Base-by-base conservation (phyloP, 106 monocot genomes). In the Phalaenopsis equestris region DNA sequence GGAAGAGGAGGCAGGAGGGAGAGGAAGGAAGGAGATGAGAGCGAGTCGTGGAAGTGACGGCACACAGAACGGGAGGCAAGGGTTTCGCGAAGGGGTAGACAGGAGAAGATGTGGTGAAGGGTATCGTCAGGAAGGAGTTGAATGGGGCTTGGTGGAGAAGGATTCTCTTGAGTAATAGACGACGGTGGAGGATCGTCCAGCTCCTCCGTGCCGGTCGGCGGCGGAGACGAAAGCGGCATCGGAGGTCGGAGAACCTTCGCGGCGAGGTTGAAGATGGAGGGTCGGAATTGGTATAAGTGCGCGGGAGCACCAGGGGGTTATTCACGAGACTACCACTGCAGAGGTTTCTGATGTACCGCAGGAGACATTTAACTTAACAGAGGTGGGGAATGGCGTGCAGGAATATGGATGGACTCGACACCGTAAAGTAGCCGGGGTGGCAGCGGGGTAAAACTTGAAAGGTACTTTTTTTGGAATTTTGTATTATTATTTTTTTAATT, bases 71-170 rank as follows among this genome's bases (percentile, higher is more conserved):
- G 87, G 84, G 83, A 88, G 56, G 81, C 24, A 41, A 93, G 76
- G 81, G 82, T 81, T 64, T 85, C 79, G 43, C 88, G 90, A 81
- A 93, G 86, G 75, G 84, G 37, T 43, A 93, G 88, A 55, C 86
- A 83, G 80, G 82, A 65, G 81, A 93, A 67, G 41, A 93, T 86
- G 18, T 93, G 76, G 79, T 87, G 93, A 43, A 93, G 83, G 58
- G 88, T 76, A 76, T 93, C 93, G 45, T 72, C 75, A 9, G 93
- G 93, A n/a, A 93, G 90, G 21, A 64, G 55, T n/a, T 80, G 79
- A 75, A 92, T 86, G 39, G 83, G 77, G 81, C 72, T 61, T 30
- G 24, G 30, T 5, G 77, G 23, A 37, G 83, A 7, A 5, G 58
- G 57, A 41, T 6, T 21, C 73, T 41, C 5, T 52, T 10, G 52